phyloP scores from a whole-genome alignment of 2,329 filamentous ascomycete species.

The Ceratocystis eucalypticola region DNA sequence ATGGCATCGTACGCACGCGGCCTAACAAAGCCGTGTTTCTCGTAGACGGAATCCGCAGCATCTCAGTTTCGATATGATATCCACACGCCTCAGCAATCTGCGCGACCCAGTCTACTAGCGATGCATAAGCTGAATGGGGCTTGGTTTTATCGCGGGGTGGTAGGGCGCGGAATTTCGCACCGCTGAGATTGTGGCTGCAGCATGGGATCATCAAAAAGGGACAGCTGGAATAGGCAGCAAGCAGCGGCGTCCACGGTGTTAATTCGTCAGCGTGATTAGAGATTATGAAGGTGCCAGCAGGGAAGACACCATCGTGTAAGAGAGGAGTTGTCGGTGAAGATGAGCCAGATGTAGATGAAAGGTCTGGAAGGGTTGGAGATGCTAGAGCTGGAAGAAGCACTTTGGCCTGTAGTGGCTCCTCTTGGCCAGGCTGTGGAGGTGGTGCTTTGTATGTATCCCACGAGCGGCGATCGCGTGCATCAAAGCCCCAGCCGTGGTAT shows the following conservation, averaged over 20 bases:
- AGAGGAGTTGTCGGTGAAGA: slow-evolving; percentile 12
- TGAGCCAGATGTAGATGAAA: background rate
- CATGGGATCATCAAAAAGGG: slow-evolving; percentile 91
- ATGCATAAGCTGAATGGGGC: slow-evolving; percentile 57
- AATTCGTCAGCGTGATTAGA: slow-evolving; percentile 96
- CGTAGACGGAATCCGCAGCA: slow-evolving; percentile 83
- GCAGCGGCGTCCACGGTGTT: slow-evolving; percentile 86
- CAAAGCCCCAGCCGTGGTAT: slow-evolving; percentile 79
- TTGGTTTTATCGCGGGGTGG: slow-evolving; percentile 34
- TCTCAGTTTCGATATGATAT: slow-evolving; percentile 66
- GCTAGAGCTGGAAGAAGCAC: slow-evolving; percentile 38
- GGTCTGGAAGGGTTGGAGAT: slow-evolving; percentile 19
- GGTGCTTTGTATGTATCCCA: slow-evolving; percentile 56
- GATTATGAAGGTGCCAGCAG: slow-evolving; percentile 70
- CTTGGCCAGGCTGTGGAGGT: background rate
- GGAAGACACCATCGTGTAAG: slow-evolving; percentile 52
- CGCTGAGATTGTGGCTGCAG: slow-evolving; percentile 78
- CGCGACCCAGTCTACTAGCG: slow-evolving; percentile 66
- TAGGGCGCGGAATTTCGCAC: slow-evolving; percentile 56
- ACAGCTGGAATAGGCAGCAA: slow-evolving; percentile 60
- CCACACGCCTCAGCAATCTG: slow-evolving; percentile 57
- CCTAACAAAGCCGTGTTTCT: slow-evolving; percentile 74
- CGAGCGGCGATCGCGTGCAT: slow-evolving; percentile 71
- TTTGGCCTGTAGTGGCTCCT: slow-evolving; percentile 30
- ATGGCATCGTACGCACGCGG: slow-evolving; percentile 30